These are phyloP conservation scores for Calonectria naviculata DNA, from an alignment of 2,329 filamentous ascomycete species.

Conservation along the genomic window DNA sequence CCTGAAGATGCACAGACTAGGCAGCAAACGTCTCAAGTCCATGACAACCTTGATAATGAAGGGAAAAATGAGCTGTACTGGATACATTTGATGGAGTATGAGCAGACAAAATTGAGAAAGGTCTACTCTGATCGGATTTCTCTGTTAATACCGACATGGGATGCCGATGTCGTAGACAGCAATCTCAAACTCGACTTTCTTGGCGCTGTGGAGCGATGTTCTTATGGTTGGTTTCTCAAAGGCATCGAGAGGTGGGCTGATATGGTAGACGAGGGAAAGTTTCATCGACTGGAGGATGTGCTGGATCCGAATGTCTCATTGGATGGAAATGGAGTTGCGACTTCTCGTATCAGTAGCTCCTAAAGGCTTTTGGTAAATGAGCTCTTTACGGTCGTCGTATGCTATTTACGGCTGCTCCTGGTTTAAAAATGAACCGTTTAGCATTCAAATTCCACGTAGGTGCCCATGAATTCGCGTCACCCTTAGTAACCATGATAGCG, in stretches of 20 bases:
- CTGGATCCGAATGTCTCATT: constrained; percentile 53
- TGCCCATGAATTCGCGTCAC: no score
- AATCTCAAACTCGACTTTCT: constrained; percentile 45
- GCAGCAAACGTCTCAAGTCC: neutral
- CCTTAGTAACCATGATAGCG: no score
- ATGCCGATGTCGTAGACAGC: constrained; percentile 29
- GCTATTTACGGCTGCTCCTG: no score
- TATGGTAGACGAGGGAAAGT: constrained; percentile 6
- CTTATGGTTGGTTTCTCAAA: neutral
- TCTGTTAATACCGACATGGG: constrained; percentile 46
- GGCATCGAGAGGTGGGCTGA: neutral
- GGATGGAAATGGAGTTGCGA: constrained; percentile 73
- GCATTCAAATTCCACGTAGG: no score
- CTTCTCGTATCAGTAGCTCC: no score
- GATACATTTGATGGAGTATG: constrained; percentile 53
- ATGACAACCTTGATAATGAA: constrained; percentile 48
- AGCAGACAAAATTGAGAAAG: constrained; percentile 49
- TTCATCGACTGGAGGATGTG: neutral
- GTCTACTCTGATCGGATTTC: constrained; percentile 45
- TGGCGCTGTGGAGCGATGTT: neutral
- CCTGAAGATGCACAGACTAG: constrained; percentile 14
- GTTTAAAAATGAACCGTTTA: no score
- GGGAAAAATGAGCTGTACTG: constrained; percentile 53
- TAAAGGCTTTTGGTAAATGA: no score
- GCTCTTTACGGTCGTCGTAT: no score